Conservation (phyloP, 352 stramenopile genomes). For the Phytophthora boehmeriae region DNA sequence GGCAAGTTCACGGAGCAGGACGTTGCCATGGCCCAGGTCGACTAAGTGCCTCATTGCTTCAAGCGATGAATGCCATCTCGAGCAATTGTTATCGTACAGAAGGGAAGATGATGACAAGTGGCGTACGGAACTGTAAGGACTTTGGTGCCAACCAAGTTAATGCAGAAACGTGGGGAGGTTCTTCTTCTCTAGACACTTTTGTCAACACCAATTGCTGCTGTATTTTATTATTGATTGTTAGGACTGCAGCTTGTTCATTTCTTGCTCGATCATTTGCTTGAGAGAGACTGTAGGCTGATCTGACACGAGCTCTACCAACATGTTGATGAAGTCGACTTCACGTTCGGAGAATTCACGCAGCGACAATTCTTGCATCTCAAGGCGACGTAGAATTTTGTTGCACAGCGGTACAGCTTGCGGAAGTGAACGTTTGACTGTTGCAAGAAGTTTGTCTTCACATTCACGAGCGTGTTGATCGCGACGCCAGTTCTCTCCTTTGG, state of each 20-base stretch:
- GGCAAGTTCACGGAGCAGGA: constrained; percentile 91
- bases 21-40: constrained; percentile 88
- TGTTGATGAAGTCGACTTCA: constrained; percentile 83
- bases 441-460: constrained; percentile 62
- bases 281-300: constrained; percentile 68
- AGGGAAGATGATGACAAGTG: constrained; percentile 43
- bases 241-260: constrained; percentile 62
- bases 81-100: constrained; percentile 46
- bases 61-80: constrained; percentile 21
- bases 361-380: constrained; percentile 77
- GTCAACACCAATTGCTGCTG: constrained; percentile 12
- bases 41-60: constrained; percentile 60
- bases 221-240: constrained; percentile 10
- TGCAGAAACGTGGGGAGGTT: constrained; percentile 23
- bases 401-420: constrained; percentile 70
- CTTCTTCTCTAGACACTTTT: constrained; percentile 27
- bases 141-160: constrained; percentile 20
- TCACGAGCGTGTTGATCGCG: constrained; percentile 48
- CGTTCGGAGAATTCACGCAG: constrained; percentile 74
- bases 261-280: constrained; percentile 73
- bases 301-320: constrained; percentile 78
- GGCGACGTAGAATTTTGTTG: constrained; percentile 70
- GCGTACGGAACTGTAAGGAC: constrained; percentile 3
- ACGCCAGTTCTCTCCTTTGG: constrained; percentile 33
- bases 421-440: constrained; percentile 61